Evolutionary conservation across 768 basidiomycete genomes (phyloP).

Genomic region (Tricholoma furcatifolium): DNA sequence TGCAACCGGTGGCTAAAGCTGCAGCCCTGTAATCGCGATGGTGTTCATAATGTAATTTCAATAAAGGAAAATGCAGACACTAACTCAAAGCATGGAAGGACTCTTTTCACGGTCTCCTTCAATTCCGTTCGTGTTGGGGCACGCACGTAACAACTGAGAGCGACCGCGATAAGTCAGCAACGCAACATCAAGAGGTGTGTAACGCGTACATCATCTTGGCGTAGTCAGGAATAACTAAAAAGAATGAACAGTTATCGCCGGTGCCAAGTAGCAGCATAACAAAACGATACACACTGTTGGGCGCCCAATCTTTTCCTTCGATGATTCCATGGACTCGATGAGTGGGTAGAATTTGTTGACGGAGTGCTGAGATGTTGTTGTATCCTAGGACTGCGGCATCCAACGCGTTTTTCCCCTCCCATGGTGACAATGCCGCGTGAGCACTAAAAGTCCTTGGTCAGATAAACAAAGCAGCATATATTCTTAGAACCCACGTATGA

Average conservation of each 20-base stretch:
- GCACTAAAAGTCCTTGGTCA: slow-evolving; percentile 42
- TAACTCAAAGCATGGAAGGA: slow-evolving; percentile 54
- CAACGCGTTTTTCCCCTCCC: slow-evolving; percentile 82
- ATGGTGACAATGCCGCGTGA: slow-evolving; percentile 76
- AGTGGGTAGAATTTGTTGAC: slow-evolving; percentile 79
- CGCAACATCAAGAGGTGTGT: not conserved
- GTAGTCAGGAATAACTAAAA: slow-evolving; percentile 79
- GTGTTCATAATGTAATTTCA: not conserved
- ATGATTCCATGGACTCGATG: slow-evolving; percentile 82
- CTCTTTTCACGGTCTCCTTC: slow-evolving; percentile 53
- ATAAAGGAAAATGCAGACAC: not conserved
- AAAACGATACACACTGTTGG: slow-evolving; percentile 51
- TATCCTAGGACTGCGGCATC: slow-evolving; percentile 90
- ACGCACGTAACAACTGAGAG: slow-evolving; percentile 64
- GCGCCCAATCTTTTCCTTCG: slow-evolving; percentile 71
- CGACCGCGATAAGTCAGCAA: not conserved
- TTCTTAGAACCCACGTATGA: slow-evolving; percentile 54
- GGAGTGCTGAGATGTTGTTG: slow-evolving; percentile 71
- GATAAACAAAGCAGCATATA: not conserved
- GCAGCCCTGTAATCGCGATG: slow-evolving; percentile 17
- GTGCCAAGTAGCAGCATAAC: not conserved
- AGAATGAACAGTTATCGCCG: not conserved
- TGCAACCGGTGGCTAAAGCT: slow-evolving; percentile 21
- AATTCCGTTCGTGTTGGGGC: slow-evolving; percentile 67
- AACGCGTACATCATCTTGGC: slow-evolving; percentile 61